A percentile compares a stretch with the other conserved stretches of the same genome.
Evolutionary conservation across 2,329 filamentous ascomycete species (phyloP).

Genomic region (Alternaria hordeiaustralica): DNA sequence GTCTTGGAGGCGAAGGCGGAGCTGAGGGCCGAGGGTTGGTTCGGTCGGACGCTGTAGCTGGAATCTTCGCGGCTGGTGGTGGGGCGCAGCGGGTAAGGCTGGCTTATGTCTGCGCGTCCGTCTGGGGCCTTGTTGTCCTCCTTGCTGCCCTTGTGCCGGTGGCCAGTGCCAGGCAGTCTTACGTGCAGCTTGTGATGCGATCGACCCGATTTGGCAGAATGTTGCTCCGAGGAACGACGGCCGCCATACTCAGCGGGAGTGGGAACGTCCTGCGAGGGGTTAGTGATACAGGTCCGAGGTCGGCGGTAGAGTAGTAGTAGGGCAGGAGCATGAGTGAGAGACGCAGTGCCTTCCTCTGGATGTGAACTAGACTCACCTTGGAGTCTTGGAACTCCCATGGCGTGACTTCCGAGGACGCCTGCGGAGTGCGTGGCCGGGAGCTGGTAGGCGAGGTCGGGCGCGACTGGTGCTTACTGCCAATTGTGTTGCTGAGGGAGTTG

Average conservation of each 20-base stretch:
- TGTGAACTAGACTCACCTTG: constrained; percentile 62
- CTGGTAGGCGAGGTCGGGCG: constrained; percentile 73
- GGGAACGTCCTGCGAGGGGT: constrained; percentile 30
- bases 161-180: constrained; percentile 69
- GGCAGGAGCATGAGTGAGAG: background rate
- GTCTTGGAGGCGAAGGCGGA: constrained; percentile 60
- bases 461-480: constrained; percentile 56
- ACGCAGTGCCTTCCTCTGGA: background rate
- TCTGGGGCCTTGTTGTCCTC: constrained; percentile 57
- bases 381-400: constrained; percentile 95
- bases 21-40: constrained; percentile 52
- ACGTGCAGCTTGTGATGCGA: constrained; percentile 58
- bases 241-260: constrained; percentile 44
- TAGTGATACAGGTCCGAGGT: constrained; percentile 16
- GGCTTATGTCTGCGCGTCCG: constrained; percentile 43
- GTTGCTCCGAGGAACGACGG: constrained; percentile 44
- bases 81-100: constrained; percentile 69
- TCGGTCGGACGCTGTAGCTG: constrained; percentile 54
- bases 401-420: constrained; percentile 89
- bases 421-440: constrained; percentile 81
- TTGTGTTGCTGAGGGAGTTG: constrained; percentile 76
- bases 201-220: constrained; percentile 60
- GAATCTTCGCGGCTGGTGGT: constrained; percentile 78
- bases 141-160: constrained; percentile 70
- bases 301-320: background rate